phyloP scores from a whole-genome alignment of 768 basidiomycete genomes.

The Boletus coccyginus region DNA sequence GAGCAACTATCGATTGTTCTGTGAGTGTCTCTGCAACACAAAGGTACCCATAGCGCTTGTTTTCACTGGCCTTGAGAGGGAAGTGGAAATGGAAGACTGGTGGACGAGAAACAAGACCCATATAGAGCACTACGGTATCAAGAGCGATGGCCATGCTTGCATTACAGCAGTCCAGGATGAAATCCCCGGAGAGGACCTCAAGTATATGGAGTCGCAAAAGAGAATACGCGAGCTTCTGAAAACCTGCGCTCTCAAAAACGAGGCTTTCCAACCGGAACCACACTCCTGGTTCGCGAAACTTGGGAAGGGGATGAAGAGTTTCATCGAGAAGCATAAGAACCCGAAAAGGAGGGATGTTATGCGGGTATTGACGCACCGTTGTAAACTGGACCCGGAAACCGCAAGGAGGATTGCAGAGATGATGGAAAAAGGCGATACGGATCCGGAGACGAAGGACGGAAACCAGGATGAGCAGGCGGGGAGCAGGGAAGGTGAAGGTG shows the following conservation, averaged over 20 bases:
- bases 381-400: conserved; percentile 25
- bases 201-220: conserved; percentile 22
- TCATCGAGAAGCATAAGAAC: conserved; percentile 14
- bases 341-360: conserved; percentile 19
- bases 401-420: conserved; percentile 22
- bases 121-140: conserved; percentile 25
- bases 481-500: neutral
- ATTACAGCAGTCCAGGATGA: conserved; percentile 28
- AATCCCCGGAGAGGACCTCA: conserved; percentile 15
- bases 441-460: neutral
- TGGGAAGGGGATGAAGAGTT: conserved; percentile 5
- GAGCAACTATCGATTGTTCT: conserved; percentile 40
- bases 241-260: conserved; percentile 10
- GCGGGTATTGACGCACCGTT: conserved; percentile 22
- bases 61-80: conserved; percentile 41
- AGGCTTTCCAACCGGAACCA: conserved; percentile 13
- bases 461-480: neutral
- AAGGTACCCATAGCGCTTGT: conserved; percentile 39
- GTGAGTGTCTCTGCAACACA: conserved; percentile 37
- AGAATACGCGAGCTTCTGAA: conserved; percentile 20
- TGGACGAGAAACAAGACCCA: conserved; percentile 28
- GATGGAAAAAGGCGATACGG: conserved; percentile 16
- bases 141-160: conserved; percentile 32
- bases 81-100: conserved; percentile 33
- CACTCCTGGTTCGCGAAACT: conserved; percentile 19